Conservation (phyloP, 257 asterid genomes). For the Verbena officinalis region DNA sequence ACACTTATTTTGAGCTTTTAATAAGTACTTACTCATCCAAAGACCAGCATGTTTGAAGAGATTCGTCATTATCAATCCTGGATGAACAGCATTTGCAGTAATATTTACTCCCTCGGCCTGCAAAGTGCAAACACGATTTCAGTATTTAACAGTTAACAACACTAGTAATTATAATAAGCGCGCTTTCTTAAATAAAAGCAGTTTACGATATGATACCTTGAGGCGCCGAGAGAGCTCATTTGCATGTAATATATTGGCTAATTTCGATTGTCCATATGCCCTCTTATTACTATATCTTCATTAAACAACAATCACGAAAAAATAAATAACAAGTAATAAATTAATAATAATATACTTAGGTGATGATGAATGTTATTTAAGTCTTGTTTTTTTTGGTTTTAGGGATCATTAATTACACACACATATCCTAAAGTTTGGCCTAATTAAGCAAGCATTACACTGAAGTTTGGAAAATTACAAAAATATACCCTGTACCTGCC, state of each 20-base stretch:
- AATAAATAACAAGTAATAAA: too few relatives aligned
- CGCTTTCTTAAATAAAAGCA: background rate
- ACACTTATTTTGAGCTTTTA: too few relatives aligned
- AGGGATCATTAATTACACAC: too few relatives aligned
- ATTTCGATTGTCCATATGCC: slow-evolving; percentile 80
- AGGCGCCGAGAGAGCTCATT: slow-evolving; percentile 48
- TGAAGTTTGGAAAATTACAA: too few relatives aligned
- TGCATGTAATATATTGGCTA: too few relatives aligned
- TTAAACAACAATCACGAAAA: background rate
- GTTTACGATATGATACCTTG: slow-evolving; percentile 41
- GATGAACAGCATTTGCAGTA: slow-evolving; percentile 77
- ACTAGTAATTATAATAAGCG: background rate
- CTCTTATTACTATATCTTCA: slow-evolving; percentile 61
- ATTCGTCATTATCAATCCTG: slow-evolving; percentile 81
- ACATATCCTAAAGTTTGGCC: too few relatives aligned
- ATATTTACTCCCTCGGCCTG: slow-evolving; percentile 86
- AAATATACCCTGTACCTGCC: too few relatives aligned
- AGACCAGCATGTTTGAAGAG: slow-evolving; percentile 58
- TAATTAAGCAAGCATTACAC: too few relatives aligned
- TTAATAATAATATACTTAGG: too few relatives aligned
- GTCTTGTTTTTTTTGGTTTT: too few relatives aligned
- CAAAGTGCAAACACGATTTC: slow-evolving; percentile 4
- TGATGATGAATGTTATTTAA: too few relatives aligned
- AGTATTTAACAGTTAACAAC: too few relatives aligned
- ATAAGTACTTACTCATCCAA: slow-evolving; percentile 48